These are phyloP conservation scores for Monilinia aucupariae DNA, from an alignment of 2,329 filamentous ascomycete genomes.

Conservation along the genomic window DNA sequence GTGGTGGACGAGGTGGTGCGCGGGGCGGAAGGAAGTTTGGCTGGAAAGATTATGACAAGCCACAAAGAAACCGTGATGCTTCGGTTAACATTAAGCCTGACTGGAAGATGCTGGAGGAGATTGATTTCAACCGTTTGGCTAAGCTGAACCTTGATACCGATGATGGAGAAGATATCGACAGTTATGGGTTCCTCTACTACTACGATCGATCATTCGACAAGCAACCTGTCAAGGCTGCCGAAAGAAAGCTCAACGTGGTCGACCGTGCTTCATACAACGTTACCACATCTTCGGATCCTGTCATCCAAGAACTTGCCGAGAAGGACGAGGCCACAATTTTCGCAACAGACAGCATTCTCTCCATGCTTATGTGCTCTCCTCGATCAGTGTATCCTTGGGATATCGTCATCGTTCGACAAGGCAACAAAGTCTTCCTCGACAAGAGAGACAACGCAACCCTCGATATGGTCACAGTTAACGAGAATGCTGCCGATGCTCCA, in stretches of 20 bases:
- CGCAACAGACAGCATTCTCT: slow-evolving; percentile 92
- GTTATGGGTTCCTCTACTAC: slow-evolving; percentile 96
- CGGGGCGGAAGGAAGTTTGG: slow-evolving; percentile 83
- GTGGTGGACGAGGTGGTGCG: slow-evolving; percentile 63
- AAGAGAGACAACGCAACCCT: slow-evolving; percentile 93
- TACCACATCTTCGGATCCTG: slow-evolving; percentile 89
- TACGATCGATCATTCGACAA: slow-evolving; percentile 97
- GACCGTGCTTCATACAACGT: slow-evolving; percentile 98
- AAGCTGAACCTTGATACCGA: slow-evolving; percentile 96
- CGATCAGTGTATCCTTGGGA: slow-evolving; percentile 98
- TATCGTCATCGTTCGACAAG: slow-evolving; percentile 86
- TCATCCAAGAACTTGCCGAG: slow-evolving; percentile 94
- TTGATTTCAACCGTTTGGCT: slow-evolving; percentile 89
- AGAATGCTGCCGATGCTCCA: slow-evolving; percentile 93
- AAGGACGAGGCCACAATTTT: slow-evolving; percentile 96
- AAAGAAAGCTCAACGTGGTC: slow-evolving; percentile 80
- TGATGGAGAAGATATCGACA: slow-evolving; percentile 90
- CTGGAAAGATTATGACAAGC: slow-evolving; percentile 99
- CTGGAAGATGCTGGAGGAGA: slow-evolving; percentile 95
- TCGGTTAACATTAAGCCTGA: slow-evolving; percentile 95
- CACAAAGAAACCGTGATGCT: slow-evolving; percentile 88
- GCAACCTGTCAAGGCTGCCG: slow-evolving; percentile 78
- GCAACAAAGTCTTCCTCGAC: slow-evolving; percentile 97
- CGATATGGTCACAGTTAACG: slow-evolving; percentile 98
- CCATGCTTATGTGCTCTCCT: slow-evolving; percentile 98